Conservation (phyloP, 352 stramenopile species). For the Phytophthora niederhauseri region DNA sequence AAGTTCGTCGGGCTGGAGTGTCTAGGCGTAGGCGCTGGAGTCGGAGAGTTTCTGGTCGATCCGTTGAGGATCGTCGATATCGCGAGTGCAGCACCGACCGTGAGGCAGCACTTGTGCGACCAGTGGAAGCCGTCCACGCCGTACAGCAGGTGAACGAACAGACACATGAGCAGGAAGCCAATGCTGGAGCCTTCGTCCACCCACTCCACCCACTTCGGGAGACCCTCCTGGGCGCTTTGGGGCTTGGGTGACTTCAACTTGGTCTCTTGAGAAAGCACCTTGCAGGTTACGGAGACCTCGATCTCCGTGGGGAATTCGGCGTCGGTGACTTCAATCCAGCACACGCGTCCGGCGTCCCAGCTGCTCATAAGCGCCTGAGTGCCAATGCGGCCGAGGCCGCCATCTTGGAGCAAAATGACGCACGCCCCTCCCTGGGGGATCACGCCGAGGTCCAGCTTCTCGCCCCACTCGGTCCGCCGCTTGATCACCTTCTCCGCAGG, state of each 20-base stretch:
- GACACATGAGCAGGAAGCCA: slow-evolving; percentile 82
- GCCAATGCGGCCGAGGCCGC: slow-evolving; percentile 73
- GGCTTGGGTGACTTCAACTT: slow-evolving; percentile 34
- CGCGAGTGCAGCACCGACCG: slow-evolving; percentile 73
- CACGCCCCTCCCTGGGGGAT: slow-evolving; percentile 79
- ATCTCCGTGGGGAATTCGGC: slow-evolving; percentile 71
- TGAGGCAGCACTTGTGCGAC: slow-evolving; percentile 88
- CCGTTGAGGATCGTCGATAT: slow-evolving; percentile 86
- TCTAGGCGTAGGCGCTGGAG: slow-evolving; percentile 43
- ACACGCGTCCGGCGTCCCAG: slow-evolving; percentile 77
- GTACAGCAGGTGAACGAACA: slow-evolving; percentile 85
- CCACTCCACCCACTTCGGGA: slow-evolving; percentile 78
- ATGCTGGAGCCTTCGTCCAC: slow-evolving; percentile 81
- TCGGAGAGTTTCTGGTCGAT: slow-evolving; percentile 36
- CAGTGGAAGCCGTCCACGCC: slow-evolving; percentile 87
- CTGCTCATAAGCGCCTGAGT: slow-evolving; percentile 87
- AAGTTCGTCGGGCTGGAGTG: slow-evolving; percentile 56
- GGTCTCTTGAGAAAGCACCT: slow-evolving; percentile 58
- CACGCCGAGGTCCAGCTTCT: slow-evolving; percentile 75
- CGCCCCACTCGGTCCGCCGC: slow-evolving; percentile 69
- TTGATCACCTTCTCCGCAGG: slow-evolving; percentile 74
- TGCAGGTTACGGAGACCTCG: slow-evolving; percentile 81
- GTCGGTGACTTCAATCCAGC: slow-evolving; percentile 81
- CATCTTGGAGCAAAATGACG: slow-evolving; percentile 79
- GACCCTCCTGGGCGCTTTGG: slow-evolving; percentile 33